Evolutionary conservation across 805 yeast genomes (phyloP).

Genomic region (Candida quercuum): DNA sequence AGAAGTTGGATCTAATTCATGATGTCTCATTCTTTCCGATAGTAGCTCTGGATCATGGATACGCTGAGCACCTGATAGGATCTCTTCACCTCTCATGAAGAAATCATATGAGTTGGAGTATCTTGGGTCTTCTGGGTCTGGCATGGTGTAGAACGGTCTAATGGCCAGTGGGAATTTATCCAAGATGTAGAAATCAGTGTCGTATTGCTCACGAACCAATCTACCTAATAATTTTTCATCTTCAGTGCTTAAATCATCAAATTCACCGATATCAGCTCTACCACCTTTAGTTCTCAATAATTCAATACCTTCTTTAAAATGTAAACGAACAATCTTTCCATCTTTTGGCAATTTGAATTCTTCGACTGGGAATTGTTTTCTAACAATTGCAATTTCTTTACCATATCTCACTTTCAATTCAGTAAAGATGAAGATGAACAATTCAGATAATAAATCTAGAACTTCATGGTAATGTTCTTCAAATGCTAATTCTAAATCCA

Average conservation of each 20-base stretch:
- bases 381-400: conserved; percentile 80
- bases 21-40: conserved; percentile 73
- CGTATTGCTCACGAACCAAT: conserved; percentile 86
- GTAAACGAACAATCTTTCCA: conserved; percentile 88
- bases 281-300: conserved; percentile 85
- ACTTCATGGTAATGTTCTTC: conserved; percentile 98
- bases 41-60: conserved; percentile 88
- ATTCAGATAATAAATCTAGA: conserved; percentile 52
- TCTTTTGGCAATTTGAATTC: conserved; percentile 92
- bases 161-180: conserved; percentile 97
- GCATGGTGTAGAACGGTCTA: conserved; percentile 99
- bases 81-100: conserved; percentile 99
- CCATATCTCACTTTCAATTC: conserved; percentile 77
- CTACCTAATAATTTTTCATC: conserved; percentile 92
- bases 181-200: conserved; percentile 95
- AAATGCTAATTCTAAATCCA: conserved; percentile 96
- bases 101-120: conserved; percentile 98
- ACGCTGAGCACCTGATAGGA: conserved; percentile 99
- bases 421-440: conserved; percentile 84
- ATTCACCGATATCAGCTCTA: conserved; percentile 67
- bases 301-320: conserved; percentile 86
- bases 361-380: conserved; percentile 95
- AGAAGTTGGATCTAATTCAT: conserved; percentile 72
- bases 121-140: conserved; percentile 85
- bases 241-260: conserved; percentile 88